Base-by-base conservation (phyloP, 441 rosid genomes). In the Aquilaria agallochum region DNA sequence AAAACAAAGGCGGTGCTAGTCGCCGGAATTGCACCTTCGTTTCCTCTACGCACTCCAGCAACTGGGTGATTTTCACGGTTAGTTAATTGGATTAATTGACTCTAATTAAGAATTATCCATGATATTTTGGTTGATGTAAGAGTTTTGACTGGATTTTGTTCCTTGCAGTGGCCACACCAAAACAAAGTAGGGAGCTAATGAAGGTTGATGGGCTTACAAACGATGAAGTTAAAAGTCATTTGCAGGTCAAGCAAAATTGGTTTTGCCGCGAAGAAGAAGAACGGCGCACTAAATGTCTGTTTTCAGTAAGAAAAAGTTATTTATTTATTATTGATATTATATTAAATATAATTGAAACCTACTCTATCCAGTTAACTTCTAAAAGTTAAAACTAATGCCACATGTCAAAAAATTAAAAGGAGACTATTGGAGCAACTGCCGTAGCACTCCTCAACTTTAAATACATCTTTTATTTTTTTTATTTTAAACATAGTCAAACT, bases 161-260 rank as follows among this genome's bases (percentile, higher is more conserved):
- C 55, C 42, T 68, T 70, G 63, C 84, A 94, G 99, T 72, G 75
- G 95, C 99, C 13, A 89, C 99, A 0, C 98, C 98, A 0, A 94
- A 88, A 76, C 98, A 90, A 70, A 89, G 91, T 2, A 87, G 90
- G 67, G 97, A 91, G 73, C 66, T 79, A 51, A 94, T 94, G 99
- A 83, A 87, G 71, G 95, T 94, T 44, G 97, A 91, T 72, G 96
- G 99, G 50, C 79, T 94, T 5, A 84, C 96, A 8, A 94, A 87
- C 31, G 99, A 94, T 68, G 97, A 94, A 87, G 96, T 94, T 6
- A 94, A 94, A 74, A 94, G 99, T 77, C 99, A 94, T 86, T 80
- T 94, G 74, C 99, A 94, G 99, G 99, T 94, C 15, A 15, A 46
- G 15, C 15, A 15, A 15, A 15, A 15, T 15, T 15, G 15, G 15